phyloP scores from a whole-genome alignment of 345 rosid species.

The Kernera saxatilis region DNA sequence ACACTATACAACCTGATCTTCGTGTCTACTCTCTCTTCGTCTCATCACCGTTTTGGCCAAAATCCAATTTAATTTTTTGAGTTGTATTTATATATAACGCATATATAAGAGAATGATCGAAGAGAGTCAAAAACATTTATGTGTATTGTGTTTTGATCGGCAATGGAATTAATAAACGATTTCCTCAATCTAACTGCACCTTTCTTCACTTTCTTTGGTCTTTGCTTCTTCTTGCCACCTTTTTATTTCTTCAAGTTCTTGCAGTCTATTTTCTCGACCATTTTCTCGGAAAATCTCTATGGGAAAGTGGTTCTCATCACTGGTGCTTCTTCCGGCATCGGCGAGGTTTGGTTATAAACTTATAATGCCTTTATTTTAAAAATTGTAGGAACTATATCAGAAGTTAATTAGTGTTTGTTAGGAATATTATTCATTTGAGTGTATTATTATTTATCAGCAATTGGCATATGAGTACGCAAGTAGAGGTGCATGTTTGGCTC shows the following conservation, averaged over 20 bases:
- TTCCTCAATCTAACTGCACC: slow-evolving; percentile 48
- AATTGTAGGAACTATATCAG: neutral
- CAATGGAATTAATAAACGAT: slow-evolving; percentile 42
- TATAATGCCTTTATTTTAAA: neutral
- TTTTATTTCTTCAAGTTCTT: slow-evolving; percentile 38
- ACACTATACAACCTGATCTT: slow-evolving; percentile 17
- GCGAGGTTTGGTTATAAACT: slow-evolving; percentile 44
- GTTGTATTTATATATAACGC: neutral
- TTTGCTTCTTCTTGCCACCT: slow-evolving; percentile 46
- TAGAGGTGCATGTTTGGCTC: slow-evolving; percentile 52
- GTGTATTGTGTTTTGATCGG: neutral
- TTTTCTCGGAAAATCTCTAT: slow-evolving; percentile 37
- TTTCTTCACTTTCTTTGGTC: slow-evolving; percentile 42
- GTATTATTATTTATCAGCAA: slow-evolving; percentile 25
- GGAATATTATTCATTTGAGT: neutral
- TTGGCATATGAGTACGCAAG: slow-evolving; percentile 54
- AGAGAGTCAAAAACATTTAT: neutral
- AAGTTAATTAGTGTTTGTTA: neutral
- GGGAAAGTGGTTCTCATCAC: slow-evolving; percentile 60
- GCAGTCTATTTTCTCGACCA: slow-evolving; percentile 22
- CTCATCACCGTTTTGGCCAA: slow-evolving; percentile 16
- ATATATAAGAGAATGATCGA: neutral
- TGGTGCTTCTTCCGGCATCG: slow-evolving; percentile 67
- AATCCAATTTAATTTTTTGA: neutral
- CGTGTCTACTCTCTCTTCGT: slow-evolving; percentile 15